These are phyloP conservation scores for Anacardium occidentale DNA, from an alignment of 345 rosid species.

Conservation along the genomic window DNA sequence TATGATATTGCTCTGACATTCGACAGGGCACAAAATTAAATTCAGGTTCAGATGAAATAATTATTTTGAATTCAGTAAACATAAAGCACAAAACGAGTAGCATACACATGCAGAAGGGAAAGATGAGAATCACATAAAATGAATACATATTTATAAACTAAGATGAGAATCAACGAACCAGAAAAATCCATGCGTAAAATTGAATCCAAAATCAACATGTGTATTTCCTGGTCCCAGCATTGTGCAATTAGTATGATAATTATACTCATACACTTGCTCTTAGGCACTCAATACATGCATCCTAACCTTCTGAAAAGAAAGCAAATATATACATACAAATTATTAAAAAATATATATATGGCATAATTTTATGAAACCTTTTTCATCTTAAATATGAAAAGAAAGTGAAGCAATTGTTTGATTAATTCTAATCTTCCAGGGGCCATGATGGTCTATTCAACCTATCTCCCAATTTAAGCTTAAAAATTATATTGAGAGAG, in stretches of 20 bases:
- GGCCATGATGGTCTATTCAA: not conserved
- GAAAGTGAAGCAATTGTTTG: not conserved
- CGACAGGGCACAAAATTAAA: conserved; percentile 42
- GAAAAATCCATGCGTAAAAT: not conserved
- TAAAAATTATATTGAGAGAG: not conserved
- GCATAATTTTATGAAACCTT: not conserved
- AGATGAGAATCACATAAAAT: not conserved
- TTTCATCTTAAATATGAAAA: not conserved
- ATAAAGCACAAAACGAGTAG: not conserved
- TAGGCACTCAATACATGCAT: not conserved
- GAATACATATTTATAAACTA: not conserved
- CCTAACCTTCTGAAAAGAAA: not conserved
- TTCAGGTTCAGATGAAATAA: conserved; percentile 13
- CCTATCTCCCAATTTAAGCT: conserved; percentile 1
- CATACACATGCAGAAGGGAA: not conserved
- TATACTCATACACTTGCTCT: not conserved
- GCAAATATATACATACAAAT: not conserved
- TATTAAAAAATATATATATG: not conserved
- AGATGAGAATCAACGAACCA: not conserved
- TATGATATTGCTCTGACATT: conserved; percentile 34
- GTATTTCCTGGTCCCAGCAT: not conserved
- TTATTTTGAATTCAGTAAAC: not conserved
- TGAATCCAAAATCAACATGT: not conserved
- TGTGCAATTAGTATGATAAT: no score
- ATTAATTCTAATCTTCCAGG: not conserved